A percentile compares a stretch with the other conserved stretches of the same genome.
These are phyloP conservation scores for Kodamaea jinghongensis DNA, from an alignment of 805 yeast genomes.

Conservation along the genomic window DNA sequence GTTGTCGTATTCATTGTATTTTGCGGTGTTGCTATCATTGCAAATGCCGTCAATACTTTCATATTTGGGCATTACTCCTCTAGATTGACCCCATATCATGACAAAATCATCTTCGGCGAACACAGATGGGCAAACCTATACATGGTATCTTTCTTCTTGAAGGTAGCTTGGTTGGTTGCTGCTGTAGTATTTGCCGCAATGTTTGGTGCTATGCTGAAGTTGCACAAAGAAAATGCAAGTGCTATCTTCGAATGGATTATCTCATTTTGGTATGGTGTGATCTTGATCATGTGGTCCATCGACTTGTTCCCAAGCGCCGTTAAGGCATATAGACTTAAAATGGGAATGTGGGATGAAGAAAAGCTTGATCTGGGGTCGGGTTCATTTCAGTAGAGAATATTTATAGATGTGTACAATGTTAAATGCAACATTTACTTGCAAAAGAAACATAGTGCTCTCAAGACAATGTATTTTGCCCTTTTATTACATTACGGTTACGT, in stretches of 20 bases:
- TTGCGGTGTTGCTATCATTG: conserved; percentile 49
- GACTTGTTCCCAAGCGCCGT: conserved; percentile 57
- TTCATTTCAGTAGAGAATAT: no score
- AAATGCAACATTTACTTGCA: no score
- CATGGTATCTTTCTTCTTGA: conserved; percentile 50
- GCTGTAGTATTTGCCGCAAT: conserved; percentile 69
- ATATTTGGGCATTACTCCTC: conserved; percentile 38
- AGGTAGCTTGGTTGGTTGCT: conserved; percentile 60
- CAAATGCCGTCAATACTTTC: conserved; percentile 36
- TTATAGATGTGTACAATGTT: no score
- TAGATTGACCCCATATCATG: conserved; percentile 38
- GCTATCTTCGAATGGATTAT: conserved; percentile 83
- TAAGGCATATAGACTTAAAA: background rate
- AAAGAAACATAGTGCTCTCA: no score
- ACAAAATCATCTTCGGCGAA: conserved; percentile 37
- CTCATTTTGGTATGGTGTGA: conserved; percentile 79
- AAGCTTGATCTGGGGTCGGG: no score
- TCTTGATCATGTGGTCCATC: conserved; percentile 58
- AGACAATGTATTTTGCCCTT: no score
- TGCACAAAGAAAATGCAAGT: conserved; percentile 41
- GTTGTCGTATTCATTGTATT: conserved; percentile 71
- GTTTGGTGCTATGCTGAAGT: conserved; percentile 50
- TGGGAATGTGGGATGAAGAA: conserved; percentile 1
- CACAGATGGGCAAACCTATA: conserved; percentile 38
- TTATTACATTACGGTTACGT: no score